Conservation (phyloP, 495 filamentous ascomycete species). For the Neurospora tetraspora region DNA sequence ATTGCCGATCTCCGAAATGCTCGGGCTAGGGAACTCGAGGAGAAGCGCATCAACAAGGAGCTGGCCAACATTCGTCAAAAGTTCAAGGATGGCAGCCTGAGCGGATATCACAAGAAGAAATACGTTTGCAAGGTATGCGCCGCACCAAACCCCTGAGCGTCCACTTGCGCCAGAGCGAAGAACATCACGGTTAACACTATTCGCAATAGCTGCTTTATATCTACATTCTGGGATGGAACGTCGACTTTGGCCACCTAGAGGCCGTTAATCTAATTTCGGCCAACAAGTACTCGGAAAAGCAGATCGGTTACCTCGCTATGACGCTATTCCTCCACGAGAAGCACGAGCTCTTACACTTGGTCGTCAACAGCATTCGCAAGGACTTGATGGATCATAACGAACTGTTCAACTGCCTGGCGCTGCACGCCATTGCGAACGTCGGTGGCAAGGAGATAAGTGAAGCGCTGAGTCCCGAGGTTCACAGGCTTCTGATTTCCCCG, state of each 20-base stretch:
- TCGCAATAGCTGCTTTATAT: constrained; percentile 76
- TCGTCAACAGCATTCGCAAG: constrained; percentile 97
- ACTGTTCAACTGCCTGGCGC: constrained; percentile 91
- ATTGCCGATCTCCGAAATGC: constrained; percentile 96
- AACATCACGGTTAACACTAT: constrained; percentile 18
- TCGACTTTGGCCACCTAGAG: constrained; percentile 97
- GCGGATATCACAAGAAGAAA: constrained; percentile 99
- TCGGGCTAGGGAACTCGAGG: constrained; percentile 87
- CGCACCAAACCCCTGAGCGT: neutral
- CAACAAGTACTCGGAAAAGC: constrained; percentile 97
- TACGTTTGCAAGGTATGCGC: constrained; percentile 87
- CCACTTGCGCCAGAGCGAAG: neutral
- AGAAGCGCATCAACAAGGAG: constrained; percentile 99
- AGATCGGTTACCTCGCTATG: constrained; percentile 97
- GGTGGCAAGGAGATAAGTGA: constrained; percentile 96
- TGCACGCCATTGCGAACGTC: constrained; percentile 98
- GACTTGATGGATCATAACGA: constrained; percentile 92
- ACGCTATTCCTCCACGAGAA: constrained; percentile 96
- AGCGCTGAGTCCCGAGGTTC: constrained; percentile 84
- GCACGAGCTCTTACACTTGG: constrained; percentile 90
- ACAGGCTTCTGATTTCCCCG: constrained; percentile 91
- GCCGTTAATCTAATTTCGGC: constrained; percentile 96
- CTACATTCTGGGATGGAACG: constrained; percentile 98
- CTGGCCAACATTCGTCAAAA: constrained; percentile 93
- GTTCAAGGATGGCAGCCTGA: constrained; percentile 79